phyloP scores from a whole-genome alignment of 257 asterid species.

The Knoxia roxburghii region DNA sequence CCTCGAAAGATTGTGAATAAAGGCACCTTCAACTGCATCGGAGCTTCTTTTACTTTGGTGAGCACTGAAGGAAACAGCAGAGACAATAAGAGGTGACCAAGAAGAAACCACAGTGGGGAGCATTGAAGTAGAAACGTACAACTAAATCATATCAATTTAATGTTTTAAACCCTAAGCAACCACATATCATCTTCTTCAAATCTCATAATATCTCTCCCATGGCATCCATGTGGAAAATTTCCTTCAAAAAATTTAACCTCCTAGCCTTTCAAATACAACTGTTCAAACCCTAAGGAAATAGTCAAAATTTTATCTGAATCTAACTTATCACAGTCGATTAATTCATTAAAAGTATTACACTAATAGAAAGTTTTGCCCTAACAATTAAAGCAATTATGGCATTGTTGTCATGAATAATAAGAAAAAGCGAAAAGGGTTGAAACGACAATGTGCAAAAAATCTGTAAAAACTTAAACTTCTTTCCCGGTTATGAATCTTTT shows the following conservation, averaged over 20 bases:
- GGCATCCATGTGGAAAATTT: not conserved
- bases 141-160: not conserved
- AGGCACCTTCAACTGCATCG: slow-evolving; percentile 58
- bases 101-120: not conserved
- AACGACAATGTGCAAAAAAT: not conserved
- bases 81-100: not conserved
- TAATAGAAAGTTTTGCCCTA: not conserved
- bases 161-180: not conserved
- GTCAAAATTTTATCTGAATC: not conserved
- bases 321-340: not conserved
- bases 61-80: slow-evolving; percentile 31
- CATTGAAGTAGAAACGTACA: not conserved
- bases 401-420: not conserved
- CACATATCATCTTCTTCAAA: not conserved
- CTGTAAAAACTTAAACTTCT: not conserved
- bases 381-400: not conserved
- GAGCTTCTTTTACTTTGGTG: slow-evolving; percentile 42
- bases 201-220: not conserved
- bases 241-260: not conserved
- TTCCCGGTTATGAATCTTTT: not conserved
- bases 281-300: not conserved
- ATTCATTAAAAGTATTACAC: not conserved
- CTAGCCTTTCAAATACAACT: not conserved
- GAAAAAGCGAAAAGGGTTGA: not conserved
- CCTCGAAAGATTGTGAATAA: slow-evolving; percentile 59